A percentile compares a stretch with the other conserved stretches of the same genome.
These are phyloP conservation scores for Solanum chmielewskii DNA, from an alignment of 257 asterid genomes.

Conservation along the genomic window DNA sequence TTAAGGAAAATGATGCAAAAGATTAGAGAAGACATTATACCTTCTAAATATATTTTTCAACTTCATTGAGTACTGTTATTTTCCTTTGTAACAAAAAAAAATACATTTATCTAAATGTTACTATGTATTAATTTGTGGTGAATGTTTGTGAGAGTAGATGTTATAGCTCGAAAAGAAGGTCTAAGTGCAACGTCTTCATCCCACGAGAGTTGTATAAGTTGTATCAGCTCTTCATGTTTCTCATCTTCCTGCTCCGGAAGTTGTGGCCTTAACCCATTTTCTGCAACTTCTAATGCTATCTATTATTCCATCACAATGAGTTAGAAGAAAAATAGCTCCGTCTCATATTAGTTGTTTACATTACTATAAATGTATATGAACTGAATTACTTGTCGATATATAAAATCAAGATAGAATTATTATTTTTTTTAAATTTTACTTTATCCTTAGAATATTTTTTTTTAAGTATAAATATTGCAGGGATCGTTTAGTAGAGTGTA, in stretches of 20 bases:
- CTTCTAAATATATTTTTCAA: background rate
- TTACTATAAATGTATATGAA: background rate
- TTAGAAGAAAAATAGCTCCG: background rate
- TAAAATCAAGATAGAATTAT: background rate
- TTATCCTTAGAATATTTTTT: background rate
- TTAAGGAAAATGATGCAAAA: background rate
- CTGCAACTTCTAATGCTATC: constrained; percentile 74
- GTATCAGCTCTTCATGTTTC: constrained; percentile 18
- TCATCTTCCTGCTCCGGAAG: constrained; percentile 23
- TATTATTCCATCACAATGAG: constrained; percentile 5
- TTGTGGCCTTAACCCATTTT: constrained; percentile 52
- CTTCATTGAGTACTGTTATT: background rate
- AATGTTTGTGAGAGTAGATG: constrained; percentile 28
- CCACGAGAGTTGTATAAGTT: constrained; percentile 44
- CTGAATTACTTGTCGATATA: background rate
- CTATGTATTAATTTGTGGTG: background rate
- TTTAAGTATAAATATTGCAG: background rate
- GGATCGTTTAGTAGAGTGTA: too few species aligned
- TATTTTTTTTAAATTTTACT: background rate
- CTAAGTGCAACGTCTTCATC: constrained; percentile 41
- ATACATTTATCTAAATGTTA: background rate
- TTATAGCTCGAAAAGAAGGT: constrained; percentile 44
- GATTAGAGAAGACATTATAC: background rate
- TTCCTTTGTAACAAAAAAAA: background rate
- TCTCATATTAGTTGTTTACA: background rate